phyloP scores from a whole-genome alignment of 768 basidiomycete species.

The Amanita pallidorosea region DNA sequence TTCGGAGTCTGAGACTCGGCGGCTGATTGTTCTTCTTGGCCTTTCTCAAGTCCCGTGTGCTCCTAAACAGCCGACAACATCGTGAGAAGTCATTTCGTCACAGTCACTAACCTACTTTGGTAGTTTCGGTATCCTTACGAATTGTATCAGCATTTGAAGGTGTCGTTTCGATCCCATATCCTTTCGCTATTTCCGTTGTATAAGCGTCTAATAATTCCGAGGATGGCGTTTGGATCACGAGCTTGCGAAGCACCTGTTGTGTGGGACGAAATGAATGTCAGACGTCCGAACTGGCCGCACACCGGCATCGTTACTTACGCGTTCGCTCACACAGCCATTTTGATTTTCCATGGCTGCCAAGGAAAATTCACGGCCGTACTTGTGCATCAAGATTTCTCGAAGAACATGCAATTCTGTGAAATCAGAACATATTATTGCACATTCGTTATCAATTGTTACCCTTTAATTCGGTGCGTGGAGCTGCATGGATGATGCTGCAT shows the following conservation, averaged over 20 bases:
- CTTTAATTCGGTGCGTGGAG: slow-evolving; percentile 86
- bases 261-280: slow-evolving; percentile 4
- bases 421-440: background rate
- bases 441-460: slow-evolving; percentile 27
- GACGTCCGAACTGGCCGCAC: background rate
- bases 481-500: slow-evolving; percentile 81
- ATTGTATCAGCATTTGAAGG: slow-evolving; percentile 3
- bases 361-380: slow-evolving; percentile 89
- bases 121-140: background rate
- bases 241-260: slow-evolving; percentile 64
- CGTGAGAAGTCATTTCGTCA: background rate
- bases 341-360: slow-evolving; percentile 79
- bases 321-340: slow-evolving; percentile 69
- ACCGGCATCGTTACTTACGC: slow-evolving; percentile 38
- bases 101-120: background rate
- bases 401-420: slow-evolving; percentile 76
- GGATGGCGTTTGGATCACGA: slow-evolving; percentile 59
- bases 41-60: background rate
- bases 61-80: background rate
- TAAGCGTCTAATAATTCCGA: slow-evolving; percentile 77
- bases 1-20: slow-evolving; percentile 10
- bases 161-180: slow-evolving; percentile 68
- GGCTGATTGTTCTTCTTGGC: background rate
- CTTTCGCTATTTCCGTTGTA: slow-evolving; percentile 80
- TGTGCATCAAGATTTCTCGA: slow-evolving; percentile 92